Conservation (phyloP, 768 basidiomycete species). For the Lactifluus echinatus region DNA sequence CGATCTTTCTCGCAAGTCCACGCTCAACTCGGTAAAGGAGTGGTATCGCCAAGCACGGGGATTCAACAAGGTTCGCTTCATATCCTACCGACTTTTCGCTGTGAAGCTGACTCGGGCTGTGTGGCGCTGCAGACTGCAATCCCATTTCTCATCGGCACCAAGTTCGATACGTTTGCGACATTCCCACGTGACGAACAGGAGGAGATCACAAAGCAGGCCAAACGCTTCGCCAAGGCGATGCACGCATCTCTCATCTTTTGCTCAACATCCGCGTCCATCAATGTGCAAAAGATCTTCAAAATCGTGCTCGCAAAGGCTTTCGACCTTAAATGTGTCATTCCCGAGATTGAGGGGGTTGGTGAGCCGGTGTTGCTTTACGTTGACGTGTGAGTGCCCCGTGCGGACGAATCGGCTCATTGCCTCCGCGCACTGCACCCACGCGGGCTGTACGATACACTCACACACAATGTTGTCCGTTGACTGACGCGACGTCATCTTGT, state of each 20-base stretch:
- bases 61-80: conserved; percentile 81
- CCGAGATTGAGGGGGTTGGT: conserved; percentile 94
- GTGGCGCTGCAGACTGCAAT: conserved; percentile 74
- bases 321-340: conserved; percentile 97
- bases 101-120: background rate
- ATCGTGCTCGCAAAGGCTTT: conserved; percentile 96
- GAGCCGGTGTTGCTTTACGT: conserved; percentile 94
- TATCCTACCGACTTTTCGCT: background rate
- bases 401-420: background rate
- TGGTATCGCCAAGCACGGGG: conserved; percentile 99
- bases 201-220: conserved; percentile 99
- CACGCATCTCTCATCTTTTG: conserved; percentile 99
- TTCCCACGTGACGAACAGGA: conserved; percentile 98
- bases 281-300: conserved; percentile 99
- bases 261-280: conserved; percentile 97
- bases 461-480: conserved; percentile 4
- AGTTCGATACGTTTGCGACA: conserved; percentile 94
- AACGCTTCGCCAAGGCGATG: conserved; percentile 98
- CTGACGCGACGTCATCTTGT: conserved; percentile 1
- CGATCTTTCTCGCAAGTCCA: conserved; percentile 94
- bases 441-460: conserved; percentile 12
- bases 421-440: background rate
- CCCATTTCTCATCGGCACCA: conserved; percentile 96
- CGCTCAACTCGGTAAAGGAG: conserved; percentile 97
- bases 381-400: conserved; percentile 45